These are phyloP conservation scores for Hypoxylon cercidicola DNA, from an alignment of 495 filamentous ascomycete species.

Conservation along the genomic window DNA sequence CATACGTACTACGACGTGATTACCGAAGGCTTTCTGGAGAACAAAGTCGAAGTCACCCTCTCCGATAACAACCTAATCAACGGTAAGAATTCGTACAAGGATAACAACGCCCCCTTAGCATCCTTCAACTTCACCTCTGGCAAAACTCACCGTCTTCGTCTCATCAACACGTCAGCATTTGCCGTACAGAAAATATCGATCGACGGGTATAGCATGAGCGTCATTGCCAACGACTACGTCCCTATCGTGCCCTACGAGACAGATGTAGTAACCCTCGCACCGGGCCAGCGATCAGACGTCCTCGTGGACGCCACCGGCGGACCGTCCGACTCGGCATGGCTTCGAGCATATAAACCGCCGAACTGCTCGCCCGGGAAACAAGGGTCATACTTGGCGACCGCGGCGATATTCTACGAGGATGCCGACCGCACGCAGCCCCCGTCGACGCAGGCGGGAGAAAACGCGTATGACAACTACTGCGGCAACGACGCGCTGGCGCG, in stretches of 20 bases:
- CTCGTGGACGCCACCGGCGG: slow-evolving; percentile 65
- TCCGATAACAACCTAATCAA: slow-evolving; percentile 64
- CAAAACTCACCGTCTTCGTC: slow-evolving; percentile 58
- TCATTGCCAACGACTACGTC: slow-evolving; percentile 63
- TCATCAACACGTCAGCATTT: slow-evolving; percentile 63
- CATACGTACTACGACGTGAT: slow-evolving; percentile 46
- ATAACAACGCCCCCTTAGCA: slow-evolving; percentile 53
- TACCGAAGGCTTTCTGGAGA: slow-evolving; percentile 9
- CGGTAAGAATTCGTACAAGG: slow-evolving; percentile 59
- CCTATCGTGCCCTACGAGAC: slow-evolving; percentile 62
- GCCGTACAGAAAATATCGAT: slow-evolving; percentile 55
- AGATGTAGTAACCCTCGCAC: slow-evolving; percentile 61
- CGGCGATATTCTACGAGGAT: slow-evolving; percentile 57
- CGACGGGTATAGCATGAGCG: slow-evolving; percentile 61
- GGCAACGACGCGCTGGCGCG: slow-evolving; percentile 57
- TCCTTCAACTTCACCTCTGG: slow-evolving; percentile 59
- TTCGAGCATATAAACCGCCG: slow-evolving; percentile 49
- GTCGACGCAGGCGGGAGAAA: slow-evolving; percentile 45
- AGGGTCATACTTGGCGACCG: slow-evolving; percentile 50
- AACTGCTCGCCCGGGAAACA: slow-evolving; percentile 50
- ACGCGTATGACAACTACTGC: slow-evolving; percentile 52
- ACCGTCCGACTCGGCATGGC: slow-evolving; percentile 53
- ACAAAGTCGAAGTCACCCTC: slow-evolving; percentile 39
- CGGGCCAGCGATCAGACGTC: slow-evolving; percentile 78
- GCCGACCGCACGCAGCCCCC: slow-evolving; percentile 44